phyloP scores from a whole-genome alignment of 2,329 filamentous ascomycete species.

The Pseudocercospora vitis region DNA sequence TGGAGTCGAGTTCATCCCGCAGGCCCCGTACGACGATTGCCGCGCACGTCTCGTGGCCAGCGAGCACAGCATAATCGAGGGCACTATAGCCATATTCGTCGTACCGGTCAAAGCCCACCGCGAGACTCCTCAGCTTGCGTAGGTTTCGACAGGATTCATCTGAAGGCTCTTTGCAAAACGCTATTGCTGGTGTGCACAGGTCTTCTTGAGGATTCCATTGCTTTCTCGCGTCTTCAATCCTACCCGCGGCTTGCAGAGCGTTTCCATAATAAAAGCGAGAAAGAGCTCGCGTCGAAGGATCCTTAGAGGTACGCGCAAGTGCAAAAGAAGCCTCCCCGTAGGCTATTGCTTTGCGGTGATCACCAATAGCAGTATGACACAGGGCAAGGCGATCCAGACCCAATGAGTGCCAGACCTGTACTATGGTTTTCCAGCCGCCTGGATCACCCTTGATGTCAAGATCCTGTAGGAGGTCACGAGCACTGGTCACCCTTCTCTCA shows the following conservation, averaged over 20 bases:
- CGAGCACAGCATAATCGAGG: slow-evolving; percentile 42
- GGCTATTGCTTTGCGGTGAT: not conserved
- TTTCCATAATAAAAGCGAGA: not conserved
- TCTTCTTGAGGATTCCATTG: not conserved
- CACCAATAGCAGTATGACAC: not conserved
- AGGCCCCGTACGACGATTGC: not conserved
- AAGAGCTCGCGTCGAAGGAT: not conserved
- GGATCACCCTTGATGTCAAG: not conserved
- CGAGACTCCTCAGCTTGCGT: not conserved
- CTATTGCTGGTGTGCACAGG: not conserved
- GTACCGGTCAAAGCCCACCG: slow-evolving; percentile 25
- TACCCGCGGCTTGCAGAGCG: not conserved
- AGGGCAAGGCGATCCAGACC: not conserved
- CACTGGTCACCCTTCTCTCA: not conserved
- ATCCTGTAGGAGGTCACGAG: not conserved
- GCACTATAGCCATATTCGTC: slow-evolving; percentile 43
- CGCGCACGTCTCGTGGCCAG: slow-evolving; percentile 12
- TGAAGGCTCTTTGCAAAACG: not conserved
- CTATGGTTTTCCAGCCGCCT: not conserved
- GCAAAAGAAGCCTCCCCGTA: not conserved
- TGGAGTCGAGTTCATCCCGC: not conserved
- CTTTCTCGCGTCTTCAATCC: not conserved
- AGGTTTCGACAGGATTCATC: not conserved
- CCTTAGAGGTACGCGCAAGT: not conserved
- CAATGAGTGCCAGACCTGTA: not conserved